Evolutionary conservation across 2,329 filamentous ascomycete species (phyloP).

Genomic region (Cryphonectria carpinicola): DNA sequence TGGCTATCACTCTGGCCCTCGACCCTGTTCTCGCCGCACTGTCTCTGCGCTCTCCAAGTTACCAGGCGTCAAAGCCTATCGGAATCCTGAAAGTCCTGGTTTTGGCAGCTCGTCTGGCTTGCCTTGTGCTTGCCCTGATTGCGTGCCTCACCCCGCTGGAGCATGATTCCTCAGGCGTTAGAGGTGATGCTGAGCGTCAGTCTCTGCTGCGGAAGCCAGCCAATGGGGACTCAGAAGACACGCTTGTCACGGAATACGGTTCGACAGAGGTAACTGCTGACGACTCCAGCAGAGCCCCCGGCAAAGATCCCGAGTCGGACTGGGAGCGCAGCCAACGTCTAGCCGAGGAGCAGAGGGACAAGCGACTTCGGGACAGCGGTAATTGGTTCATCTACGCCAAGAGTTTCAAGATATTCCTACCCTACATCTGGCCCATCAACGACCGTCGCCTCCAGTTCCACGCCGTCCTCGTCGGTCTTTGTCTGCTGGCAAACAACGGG

Average conservation of each 20-base stretch:
- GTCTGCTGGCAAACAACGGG: constrained; percentile 70
- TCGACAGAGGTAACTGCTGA: constrained; percentile 19
- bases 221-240: constrained; percentile 30
- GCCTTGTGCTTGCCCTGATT: constrained; percentile 41
- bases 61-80: constrained; percentile 18
- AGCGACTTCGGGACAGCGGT: constrained; percentile 73
- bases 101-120: constrained; percentile 40
- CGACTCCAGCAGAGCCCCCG: constrained; percentile 33
- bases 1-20: constrained; percentile 59
- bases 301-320: constrained; percentile 52
- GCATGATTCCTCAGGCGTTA: constrained; percentile 31
- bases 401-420: constrained; percentile 76
- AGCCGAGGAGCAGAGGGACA: constrained; percentile 63
- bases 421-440: constrained; percentile 76
- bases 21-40: constrained; percentile 52
- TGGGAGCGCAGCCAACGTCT: constrained; percentile 58
- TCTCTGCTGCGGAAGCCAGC: constrained; percentile 54
- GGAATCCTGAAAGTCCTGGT: constrained; percentile 38
- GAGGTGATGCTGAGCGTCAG: constrained; percentile 60
- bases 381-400: constrained; percentile 79
- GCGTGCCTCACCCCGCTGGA: constrained; percentile 36
- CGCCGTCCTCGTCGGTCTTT: constrained; percentile 67
- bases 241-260: constrained; percentile 25
- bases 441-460: constrained; percentile 69
- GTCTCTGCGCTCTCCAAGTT: constrained; percentile 29